Percentiles rank a stretch among this genome's conserved stretches.
Conservation (phyloP, 2,329 filamentous ascomycete genomes). For the Hirsutella thompsonii region DNA sequence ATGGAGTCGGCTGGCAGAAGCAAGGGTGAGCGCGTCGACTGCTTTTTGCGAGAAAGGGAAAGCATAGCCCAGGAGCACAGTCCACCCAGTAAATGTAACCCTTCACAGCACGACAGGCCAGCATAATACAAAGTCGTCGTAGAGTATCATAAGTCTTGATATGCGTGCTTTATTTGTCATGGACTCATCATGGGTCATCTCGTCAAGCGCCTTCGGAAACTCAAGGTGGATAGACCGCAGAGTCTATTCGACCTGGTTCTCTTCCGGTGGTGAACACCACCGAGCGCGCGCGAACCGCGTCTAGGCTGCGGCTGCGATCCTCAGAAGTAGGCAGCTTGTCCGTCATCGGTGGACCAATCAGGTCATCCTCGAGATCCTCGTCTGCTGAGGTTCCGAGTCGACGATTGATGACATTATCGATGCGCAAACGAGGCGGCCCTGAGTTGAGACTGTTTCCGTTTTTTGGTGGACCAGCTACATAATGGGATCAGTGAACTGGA, state of each 20-base stretch:
- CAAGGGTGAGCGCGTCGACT: constrained; percentile 58
- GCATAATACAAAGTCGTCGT: neutral
- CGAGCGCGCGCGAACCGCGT: no score
- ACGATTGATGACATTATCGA: constrained; percentile 25
- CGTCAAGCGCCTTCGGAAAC: no score
- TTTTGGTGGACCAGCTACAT: constrained; percentile 24
- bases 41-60: constrained; percentile 65
- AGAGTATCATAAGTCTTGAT: neutral
- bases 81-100: constrained; percentile 17
- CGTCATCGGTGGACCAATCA: neutral
- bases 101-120: constrained; percentile 4
- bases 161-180: no score
- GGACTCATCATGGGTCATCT: no score
- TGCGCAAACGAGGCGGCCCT: constrained; percentile 22
- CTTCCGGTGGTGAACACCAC: no score
- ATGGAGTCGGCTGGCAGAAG: constrained; percentile 36
- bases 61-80: constrained; percentile 19
- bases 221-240: no score
- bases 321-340: neutral
- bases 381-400: constrained; percentile 10
- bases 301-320: neutral
- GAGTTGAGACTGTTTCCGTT: constrained; percentile 22
- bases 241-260: no score
- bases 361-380: constrained; percentile 2
- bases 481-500: no score